These are phyloP conservation scores for Citrus medica DNA, from an alignment of 345 rosid species.

Conservation along the genomic window DNA sequence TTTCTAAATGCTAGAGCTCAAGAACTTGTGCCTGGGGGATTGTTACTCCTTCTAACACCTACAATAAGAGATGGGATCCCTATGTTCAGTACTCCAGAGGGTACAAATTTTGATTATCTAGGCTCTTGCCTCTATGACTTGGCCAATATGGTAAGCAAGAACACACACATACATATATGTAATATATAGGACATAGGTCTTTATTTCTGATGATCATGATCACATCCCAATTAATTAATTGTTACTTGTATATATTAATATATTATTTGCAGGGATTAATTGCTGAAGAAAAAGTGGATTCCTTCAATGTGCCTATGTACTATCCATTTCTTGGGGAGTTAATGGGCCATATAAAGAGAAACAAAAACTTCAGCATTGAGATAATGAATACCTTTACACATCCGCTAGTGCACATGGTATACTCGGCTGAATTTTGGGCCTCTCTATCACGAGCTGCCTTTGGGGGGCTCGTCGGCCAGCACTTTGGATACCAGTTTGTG, in stretches of 20 bases:
- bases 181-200: too few species aligned
- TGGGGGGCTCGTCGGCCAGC: constrained; percentile 8
- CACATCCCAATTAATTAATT: too few species aligned
- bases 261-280: constrained; percentile 4
- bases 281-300: constrained; percentile 14
- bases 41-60: not conserved
- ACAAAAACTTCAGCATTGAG: constrained; percentile 11
- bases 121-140: not conserved
- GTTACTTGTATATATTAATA: too few species aligned
- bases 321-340: not conserved
- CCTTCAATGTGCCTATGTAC: constrained; percentile 13
- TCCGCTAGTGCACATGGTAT: not conserved
- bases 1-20: constrained; percentile 10
- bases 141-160: constrained; percentile 6
- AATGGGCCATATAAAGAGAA: not conserved
- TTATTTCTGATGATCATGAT: too few species aligned
- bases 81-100: not conserved
- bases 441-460: not conserved
- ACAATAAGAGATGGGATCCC: not conserved
- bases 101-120: not conserved
- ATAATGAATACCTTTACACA: not conserved
- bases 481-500: constrained; percentile 14
- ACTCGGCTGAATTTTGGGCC: not conserved
- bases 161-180: rapidly evolving
- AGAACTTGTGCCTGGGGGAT: constrained; percentile 11